Conservation (phyloP, 2,329 filamentous ascomycete species). For the Colletotrichum caudatum region DNA sequence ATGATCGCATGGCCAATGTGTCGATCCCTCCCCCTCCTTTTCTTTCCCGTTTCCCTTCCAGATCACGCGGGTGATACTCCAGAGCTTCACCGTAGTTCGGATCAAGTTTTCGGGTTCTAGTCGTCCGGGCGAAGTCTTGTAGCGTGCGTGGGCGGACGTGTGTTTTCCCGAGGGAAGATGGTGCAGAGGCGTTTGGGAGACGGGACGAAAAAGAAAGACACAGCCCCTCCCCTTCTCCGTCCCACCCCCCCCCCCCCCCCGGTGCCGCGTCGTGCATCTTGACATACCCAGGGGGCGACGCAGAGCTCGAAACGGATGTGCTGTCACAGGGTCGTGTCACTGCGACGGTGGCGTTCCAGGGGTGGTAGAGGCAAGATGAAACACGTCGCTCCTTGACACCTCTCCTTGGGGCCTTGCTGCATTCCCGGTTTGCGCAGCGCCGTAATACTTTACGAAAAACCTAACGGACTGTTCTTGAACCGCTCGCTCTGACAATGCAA, state of each 20-base stretch:
- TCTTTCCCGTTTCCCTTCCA: background rate
- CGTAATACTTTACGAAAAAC: background rate
- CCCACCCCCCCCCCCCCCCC: too few relatives aligned
- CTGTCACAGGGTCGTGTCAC: constrained; percentile 39
- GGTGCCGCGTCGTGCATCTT: background rate
- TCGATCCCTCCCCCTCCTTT: background rate
- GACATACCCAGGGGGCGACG: background rate
- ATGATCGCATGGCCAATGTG: constrained; percentile 30
- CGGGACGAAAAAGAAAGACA: background rate
- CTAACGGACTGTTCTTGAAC: too few relatives aligned
- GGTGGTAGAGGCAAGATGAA: background rate
- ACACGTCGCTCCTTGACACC: background rate
- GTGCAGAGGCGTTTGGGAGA: background rate
- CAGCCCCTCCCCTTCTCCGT: background rate
- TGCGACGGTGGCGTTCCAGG: constrained; percentile 4
- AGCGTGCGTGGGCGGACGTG: background rate
- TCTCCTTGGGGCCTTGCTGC: background rate
- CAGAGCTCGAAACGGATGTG: constrained; percentile 36
- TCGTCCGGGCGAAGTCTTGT: background rate
- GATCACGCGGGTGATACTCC: background rate
- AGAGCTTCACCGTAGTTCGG: constrained; percentile 22
- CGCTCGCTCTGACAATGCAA: background rate
- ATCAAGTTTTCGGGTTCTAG: background rate
- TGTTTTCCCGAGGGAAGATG: background rate
- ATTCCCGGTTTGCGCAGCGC: background rate